A percentile compares a stretch with the other conserved stretches of the same genome.
Evolutionary conservation across 345 rosid species (phyloP).

Genomic region (Salix exigua): DNA sequence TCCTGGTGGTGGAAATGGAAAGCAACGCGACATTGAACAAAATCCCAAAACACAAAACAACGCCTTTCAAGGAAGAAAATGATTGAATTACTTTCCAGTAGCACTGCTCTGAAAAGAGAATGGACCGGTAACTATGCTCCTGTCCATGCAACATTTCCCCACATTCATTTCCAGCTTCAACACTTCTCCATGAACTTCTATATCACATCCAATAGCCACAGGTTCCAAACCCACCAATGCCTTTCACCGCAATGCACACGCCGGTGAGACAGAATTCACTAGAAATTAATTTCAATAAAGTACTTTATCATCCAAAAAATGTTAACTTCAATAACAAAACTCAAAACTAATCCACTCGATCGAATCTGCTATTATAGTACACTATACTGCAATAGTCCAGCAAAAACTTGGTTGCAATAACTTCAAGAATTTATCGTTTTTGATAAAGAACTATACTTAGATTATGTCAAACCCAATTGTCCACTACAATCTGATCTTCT

Average conservation of each 20-base stretch:
- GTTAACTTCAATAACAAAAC: background rate
- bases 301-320: background rate
- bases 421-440: conserved; percentile 5
- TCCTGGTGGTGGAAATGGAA: conserved; percentile 97
- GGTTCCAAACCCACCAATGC: conserved; percentile 12
- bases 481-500: conserved; percentile 24
- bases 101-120: conserved; percentile 52
- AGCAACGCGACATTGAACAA: conserved; percentile 97
- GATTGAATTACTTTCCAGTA: conserved; percentile 30
- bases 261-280: conserved; percentile 12
- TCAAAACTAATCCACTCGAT: conserved; percentile 11
- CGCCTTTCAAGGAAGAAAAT: conserved; percentile 29
- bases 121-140: conserved; percentile 50
- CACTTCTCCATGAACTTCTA: conserved; percentile 29
- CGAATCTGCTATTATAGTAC: conserved; percentile 8
- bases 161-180: conserved; percentile 44
- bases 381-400: conserved; percentile 15
- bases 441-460: conserved; percentile 10
- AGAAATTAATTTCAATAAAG: conserved; percentile 17
- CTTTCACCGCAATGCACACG: conserved; percentile 13
- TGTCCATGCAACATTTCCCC: conserved; percentile 62
- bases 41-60: conserved; percentile 22
- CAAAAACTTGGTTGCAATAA: conserved; percentile 10
- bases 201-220: conserved; percentile 20
- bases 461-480: conserved; percentile 33